A percentile compares a stretch with the other conserved stretches of the same genome.
Conservation (phyloP, 2,329 filamentous ascomycete species). For the Mycosphaerella sp. region DNA sequence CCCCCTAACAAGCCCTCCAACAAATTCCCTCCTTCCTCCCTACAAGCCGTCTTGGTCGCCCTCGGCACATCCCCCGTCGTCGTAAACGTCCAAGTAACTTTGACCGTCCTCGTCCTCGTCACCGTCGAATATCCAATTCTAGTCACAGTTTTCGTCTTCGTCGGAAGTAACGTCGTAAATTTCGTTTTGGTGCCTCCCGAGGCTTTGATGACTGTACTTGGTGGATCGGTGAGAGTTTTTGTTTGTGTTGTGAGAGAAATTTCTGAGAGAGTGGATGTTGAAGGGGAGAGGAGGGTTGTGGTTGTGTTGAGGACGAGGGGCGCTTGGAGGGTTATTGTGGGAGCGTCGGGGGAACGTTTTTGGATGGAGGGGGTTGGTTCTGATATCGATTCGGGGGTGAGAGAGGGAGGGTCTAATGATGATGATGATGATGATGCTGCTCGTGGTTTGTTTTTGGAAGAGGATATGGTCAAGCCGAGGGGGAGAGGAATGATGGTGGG, state of each 20-base stretch:
- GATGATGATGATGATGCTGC: background rate
- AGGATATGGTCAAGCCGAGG: conserved; percentile 17
- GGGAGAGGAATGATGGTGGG: conserved; percentile 17
- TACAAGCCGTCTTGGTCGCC: conserved; percentile 10
- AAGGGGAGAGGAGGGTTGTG: conserved; percentile 11
- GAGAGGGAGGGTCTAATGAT: no score
- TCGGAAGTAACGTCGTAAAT: conserved; percentile 3
- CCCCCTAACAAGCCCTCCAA: no score
- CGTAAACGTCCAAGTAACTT: conserved; percentile 15
- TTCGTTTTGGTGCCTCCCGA: background rate
- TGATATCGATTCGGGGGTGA: no score
- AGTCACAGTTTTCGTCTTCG: conserved; percentile 5
- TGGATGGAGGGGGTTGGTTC: background rate
- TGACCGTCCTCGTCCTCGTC: conserved; percentile 11
- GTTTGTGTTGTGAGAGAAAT: background rate
- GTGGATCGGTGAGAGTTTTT: background rate
- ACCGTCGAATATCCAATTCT: conserved; percentile 8
- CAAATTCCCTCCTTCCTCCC: conserved; percentile 13
- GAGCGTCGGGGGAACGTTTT: conserved; percentile 34
- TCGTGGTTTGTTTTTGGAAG: conserved; percentile 1
- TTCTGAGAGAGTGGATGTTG: conserved; percentile 6
- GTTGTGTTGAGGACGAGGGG: conserved; percentile 23
- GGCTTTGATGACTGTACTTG: conserved; percentile 6
- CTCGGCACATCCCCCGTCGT: conserved; percentile 6
- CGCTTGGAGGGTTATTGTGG: conserved; percentile 32